phyloP scores from a whole-genome alignment of 2,329 filamentous ascomycete genomes.

The Metarhizium guizhouense region DNA sequence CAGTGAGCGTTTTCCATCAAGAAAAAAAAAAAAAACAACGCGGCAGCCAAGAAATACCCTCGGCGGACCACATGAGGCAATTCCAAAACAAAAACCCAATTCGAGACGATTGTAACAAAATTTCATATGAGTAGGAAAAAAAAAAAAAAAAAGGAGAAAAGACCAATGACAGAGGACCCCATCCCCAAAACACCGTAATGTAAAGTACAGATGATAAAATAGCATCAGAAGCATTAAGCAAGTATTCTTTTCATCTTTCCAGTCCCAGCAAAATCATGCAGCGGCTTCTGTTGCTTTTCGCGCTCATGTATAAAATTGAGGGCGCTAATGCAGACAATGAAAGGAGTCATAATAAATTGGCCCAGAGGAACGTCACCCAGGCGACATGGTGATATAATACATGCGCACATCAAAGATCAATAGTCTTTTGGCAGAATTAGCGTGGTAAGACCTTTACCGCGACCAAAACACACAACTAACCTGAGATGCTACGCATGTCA shows the following conservation, averaged over 20 bases:
- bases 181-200: conserved; percentile 9
- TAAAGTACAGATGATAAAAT: conserved; percentile 13
- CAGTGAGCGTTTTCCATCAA: background rate
- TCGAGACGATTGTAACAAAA: background rate
- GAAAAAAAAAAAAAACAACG: background rate
- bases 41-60: too few species aligned
- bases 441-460: background rate
- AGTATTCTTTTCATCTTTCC: background rate
- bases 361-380: background rate
- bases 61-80: background rate
- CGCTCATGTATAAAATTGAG: background rate
- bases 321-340: background rate
- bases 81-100: background rate
- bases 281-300: background rate
- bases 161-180: background rate
- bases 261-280: background rate
- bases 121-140: background rate
- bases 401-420: background rate
- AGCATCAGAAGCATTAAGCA: conserved; percentile 1
- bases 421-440: background rate
- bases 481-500: conserved; percentile 29
- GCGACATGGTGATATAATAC: background rate
- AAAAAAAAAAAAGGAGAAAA: background rate
- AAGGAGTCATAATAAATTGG: background rate
- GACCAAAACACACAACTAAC: conserved; percentile 16